Base-by-base conservation (phyloP, 2,329 filamentous ascomycete species). In the Aphanocladium album region DNA sequence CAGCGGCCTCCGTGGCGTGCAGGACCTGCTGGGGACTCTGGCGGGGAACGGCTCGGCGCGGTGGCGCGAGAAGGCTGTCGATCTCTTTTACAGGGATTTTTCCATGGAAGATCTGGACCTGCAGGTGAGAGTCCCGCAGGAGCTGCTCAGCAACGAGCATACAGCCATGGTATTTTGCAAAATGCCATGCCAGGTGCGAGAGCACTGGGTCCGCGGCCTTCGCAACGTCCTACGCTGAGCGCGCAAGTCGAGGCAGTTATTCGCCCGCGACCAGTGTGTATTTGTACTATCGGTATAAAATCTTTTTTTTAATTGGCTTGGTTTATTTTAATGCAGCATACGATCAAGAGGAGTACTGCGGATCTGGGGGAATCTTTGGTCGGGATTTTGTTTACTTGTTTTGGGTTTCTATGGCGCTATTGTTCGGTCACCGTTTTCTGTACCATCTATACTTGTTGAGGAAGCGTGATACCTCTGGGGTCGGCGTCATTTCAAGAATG, bases 151-250 rank as follows among this genome's bases (percentile, higher is more conserved):
- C n/a, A 80, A 85, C 64, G 80, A 84, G 64, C 81, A 80, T 67
- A 85, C 83, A 68, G 83, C 83, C 33, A 81, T 85, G 76, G 78
- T 85, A 46, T 86, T 85, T 64, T 84, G 82, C 73, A 85, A 85
- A 72, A 85, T 85, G 81, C 79, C 82, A 0, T 71, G 75, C 2
- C 68, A 70, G 12, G 70, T 86, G 62, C 74, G 83, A 52, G 75
- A 78, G 62, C 82, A 85, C 65, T 86, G 83, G 83, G 79, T 86
- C 2, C 79, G 76, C 66, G 72, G 79, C 59, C 71, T 84, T 59
- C 71, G 80, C 27, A 82, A 84, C 64, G 70, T 77, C 53, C 75
- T 78, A 33, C 64, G 63, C 21, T 46, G 30, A 49, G 25, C 17
- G 35, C 19, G 3, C 30, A 17, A 39, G 19, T 23, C 12, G 39